Evolutionary conservation across 805 yeast species (phyloP), one percentile per base, ranked within the genome.

Genomic region (Saccharomycopsis amapae): DNA sequence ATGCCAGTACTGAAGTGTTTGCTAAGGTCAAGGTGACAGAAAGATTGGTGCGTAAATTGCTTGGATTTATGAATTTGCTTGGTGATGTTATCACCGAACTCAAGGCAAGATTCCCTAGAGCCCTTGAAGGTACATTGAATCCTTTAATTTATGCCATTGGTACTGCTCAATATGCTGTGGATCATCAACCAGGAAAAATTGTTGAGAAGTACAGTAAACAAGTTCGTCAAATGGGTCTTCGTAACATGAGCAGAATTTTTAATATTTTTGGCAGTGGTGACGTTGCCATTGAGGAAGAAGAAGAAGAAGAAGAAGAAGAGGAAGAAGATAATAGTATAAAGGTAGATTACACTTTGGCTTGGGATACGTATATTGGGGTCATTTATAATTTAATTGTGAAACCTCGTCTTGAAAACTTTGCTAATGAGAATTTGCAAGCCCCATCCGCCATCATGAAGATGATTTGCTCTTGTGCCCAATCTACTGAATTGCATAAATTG

Each of bases 341-440:
- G 12, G 10, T 30, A n/a, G 22, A 12, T 19, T 6, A 20, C 3
- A 19, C 40, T 2, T 69, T 68, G 44, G 61, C 73, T 30, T 88
- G 96, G 96, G 51, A 57, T 4, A 64, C 66, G 6, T 71, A 71
- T 51, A 69, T 75, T 17, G 65, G 66, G 12, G 54, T 62, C 1
- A 73, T 93, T 10, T 82, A 75, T 56, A 58, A 62, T 2, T 58
- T 66, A 20, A 67, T 87, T 19, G 66, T 90, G 12, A 55, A 60
- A 18, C 88, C 95, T 5, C 75, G 94, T 56, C 67, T 93, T 54
- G 67, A 50, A 1, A 66, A 71, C 10, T 90, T 90, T 61, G 81
- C 81, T 2, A 72, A 65, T 34, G 95, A 84, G 56, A 93, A 90
- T 59, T 66, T 82, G 26, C 94, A 87, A 58, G 87, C 83, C 56